Conservation (phyloP, 306 rosid genomes). For the Quercus glauca region DNA sequence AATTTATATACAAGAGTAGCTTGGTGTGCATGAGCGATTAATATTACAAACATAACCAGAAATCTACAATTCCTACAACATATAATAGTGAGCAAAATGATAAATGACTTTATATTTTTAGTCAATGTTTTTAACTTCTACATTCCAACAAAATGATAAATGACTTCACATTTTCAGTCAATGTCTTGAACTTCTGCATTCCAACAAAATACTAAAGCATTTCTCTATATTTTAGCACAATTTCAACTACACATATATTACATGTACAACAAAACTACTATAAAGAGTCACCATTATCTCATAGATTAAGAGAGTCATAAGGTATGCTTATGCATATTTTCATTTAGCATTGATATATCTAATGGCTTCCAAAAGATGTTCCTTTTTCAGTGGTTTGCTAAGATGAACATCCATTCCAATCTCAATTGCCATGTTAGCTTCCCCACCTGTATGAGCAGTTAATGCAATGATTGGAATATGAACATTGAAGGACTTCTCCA, state of each 20-base stretch:
- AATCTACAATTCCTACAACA: too few species aligned
- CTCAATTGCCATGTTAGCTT: slow-evolving; percentile 29
- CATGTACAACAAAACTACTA: background rate
- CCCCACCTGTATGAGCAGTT: slow-evolving; percentile 48
- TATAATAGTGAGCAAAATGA: background rate
- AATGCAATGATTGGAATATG: slow-evolving; percentile 73
- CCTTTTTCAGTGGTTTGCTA: slow-evolving; percentile 43
- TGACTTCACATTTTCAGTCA: background rate
- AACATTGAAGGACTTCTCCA: slow-evolving; percentile 38
- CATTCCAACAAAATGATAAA: too few species aligned
- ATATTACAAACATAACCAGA: too few species aligned
- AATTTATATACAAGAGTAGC: too few species aligned
- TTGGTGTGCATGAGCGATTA: too few species aligned
- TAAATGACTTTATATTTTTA: background rate
- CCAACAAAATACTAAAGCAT: background rate
- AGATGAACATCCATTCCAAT: slow-evolving; percentile 70
- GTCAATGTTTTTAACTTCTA: too few species aligned
- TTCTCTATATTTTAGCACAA: background rate
- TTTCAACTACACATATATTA: background rate
- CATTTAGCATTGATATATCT: slow-evolving; percentile 21
- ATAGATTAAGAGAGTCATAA: background rate
- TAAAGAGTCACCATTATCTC: background rate
- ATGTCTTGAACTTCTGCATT: background rate
- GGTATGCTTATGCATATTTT: background rate
- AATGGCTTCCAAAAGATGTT: slow-evolving; percentile 46